Percentiles rank a stretch among this genome's conserved stretches.
These are phyloP conservation scores for Apiospora pterosperma DNA, from an alignment of 2,329 filamentous ascomycete species.

Conservation along the genomic window DNA sequence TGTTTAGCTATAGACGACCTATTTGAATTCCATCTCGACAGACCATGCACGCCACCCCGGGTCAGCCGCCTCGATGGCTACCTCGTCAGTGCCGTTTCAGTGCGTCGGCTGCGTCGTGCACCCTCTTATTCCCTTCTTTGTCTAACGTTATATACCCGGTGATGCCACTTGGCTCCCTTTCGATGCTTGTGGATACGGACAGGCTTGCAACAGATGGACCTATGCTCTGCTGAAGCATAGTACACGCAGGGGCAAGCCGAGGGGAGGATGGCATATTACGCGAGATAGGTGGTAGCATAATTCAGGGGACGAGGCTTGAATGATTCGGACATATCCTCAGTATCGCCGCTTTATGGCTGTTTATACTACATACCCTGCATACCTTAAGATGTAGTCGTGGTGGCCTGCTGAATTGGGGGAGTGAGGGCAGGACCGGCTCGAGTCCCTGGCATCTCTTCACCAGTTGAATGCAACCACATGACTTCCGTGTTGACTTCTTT, in stretches of 20 bases:
- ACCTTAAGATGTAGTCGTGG: conserved; percentile 27
- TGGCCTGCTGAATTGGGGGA: conserved; percentile 26
- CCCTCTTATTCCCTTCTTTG: neutral
- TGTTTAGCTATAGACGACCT: conserved; percentile 26
- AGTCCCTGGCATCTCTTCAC: too few species aligned
- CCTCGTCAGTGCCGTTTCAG: too few species aligned
- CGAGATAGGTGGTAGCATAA: neutral
- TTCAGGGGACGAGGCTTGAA: neutral
- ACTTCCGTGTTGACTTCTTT: too few species aligned
- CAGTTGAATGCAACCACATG: conserved; percentile 9
- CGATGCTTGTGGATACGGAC: neutral
- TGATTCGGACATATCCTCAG: neutral
- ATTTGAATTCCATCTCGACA: conserved; percentile 12
- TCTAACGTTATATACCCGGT: conserved; percentile 5
- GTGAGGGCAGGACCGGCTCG: too few species aligned
- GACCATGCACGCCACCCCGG: neutral
- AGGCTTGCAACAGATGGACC: neutral
- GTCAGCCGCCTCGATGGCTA: neutral
- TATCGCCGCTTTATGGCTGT: conserved; percentile 25
- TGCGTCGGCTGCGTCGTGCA: neutral
- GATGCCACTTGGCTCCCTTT: neutral
- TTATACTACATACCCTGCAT: conserved; percentile 39
- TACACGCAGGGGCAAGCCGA: neutral
- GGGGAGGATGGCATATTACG: neutral
- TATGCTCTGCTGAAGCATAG: neutral